A percentile compares a stretch with the other conserved stretches of the same genome.
phyloP scores from a whole-genome alignment of 805 yeast genomes.

The Candida saitoana region DNA sequence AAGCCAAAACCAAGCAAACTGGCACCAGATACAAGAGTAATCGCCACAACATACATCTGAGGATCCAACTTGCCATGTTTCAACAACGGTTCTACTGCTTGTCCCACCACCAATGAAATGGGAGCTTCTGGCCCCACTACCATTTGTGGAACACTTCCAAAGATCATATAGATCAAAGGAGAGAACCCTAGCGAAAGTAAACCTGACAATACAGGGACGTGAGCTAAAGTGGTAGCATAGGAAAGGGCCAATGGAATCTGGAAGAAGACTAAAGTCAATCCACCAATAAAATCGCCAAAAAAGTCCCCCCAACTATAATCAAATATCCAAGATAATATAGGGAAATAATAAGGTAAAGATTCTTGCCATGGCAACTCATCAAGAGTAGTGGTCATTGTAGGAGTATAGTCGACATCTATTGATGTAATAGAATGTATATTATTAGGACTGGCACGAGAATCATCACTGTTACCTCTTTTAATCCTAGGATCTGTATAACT shows the following conservation, averaged over 20 bases:
- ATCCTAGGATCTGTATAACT: not conserved
- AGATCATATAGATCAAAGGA: conserved; percentile 37
- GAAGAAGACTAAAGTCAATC: conserved; percentile 82
- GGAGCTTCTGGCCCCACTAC: conserved; percentile 46
- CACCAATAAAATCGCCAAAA: conserved; percentile 71
- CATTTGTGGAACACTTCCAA: conserved; percentile 46
- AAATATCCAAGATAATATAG: conserved; percentile 65
- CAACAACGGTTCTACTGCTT: conserved; percentile 40
- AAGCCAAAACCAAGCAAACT: conserved; percentile 69
- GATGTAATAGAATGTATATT: not conserved
- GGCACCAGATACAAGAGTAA: conserved; percentile 75
- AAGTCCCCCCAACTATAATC: conserved; percentile 40
- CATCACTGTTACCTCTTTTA: not conserved
- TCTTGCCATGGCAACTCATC: conserved; percentile 26
- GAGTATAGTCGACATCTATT: conserved; percentile 17
- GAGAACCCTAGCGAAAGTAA: conserved; percentile 35
- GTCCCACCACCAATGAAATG: conserved; percentile 44
- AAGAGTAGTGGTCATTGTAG: conserved; percentile 15
- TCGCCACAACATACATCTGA: conserved; percentile 57
- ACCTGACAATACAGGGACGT: conserved; percentile 40
- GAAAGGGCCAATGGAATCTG: conserved; percentile 77
- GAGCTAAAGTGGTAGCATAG: conserved; percentile 39
- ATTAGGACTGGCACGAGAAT: not conserved
- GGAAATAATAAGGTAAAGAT: conserved; percentile 58
- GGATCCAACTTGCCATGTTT: conserved; percentile 37